These are phyloP conservation scores for Neopestalotiopsis rosae DNA, from an alignment of 2,329 filamentous ascomycete genomes.

Conservation along the genomic window DNA sequence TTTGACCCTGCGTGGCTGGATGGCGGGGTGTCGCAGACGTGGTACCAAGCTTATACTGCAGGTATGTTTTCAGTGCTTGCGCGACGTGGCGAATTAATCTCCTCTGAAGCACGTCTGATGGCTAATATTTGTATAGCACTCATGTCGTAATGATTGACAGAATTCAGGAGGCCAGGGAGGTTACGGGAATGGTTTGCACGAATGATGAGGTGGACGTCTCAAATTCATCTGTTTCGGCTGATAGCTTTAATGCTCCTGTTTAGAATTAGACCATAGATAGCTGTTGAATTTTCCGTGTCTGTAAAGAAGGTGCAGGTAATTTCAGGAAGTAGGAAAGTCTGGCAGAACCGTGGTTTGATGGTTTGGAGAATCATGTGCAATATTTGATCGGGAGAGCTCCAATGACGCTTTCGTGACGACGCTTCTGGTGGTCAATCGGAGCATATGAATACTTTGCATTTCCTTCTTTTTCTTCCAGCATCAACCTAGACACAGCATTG, in stretches of 20 bases:
- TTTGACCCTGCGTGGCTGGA: constrained; percentile 77
- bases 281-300: background rate
- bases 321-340: background rate
- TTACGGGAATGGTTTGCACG: background rate
- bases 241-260: background rate
- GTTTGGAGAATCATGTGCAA: no score
- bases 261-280: background rate
- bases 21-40: constrained; percentile 81
- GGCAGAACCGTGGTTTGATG: no score
- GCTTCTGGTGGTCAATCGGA: no score
- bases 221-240: background rate
- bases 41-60: constrained; percentile 82
- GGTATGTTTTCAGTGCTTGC: background rate
- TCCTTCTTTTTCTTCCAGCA: no score
- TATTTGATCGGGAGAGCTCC: no score
- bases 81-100: no score
- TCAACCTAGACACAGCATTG: no score
- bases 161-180: background rate
- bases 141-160: background rate
- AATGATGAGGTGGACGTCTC: background rate
- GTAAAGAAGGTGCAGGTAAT: background rate
- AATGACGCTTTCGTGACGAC: no score
- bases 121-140: background rate
- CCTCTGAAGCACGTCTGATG: background rate
- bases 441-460: no score